phyloP scores from a whole-genome alignment of 2,329 filamentous ascomycete species.

The Aspergillus aculeatinus region DNA sequence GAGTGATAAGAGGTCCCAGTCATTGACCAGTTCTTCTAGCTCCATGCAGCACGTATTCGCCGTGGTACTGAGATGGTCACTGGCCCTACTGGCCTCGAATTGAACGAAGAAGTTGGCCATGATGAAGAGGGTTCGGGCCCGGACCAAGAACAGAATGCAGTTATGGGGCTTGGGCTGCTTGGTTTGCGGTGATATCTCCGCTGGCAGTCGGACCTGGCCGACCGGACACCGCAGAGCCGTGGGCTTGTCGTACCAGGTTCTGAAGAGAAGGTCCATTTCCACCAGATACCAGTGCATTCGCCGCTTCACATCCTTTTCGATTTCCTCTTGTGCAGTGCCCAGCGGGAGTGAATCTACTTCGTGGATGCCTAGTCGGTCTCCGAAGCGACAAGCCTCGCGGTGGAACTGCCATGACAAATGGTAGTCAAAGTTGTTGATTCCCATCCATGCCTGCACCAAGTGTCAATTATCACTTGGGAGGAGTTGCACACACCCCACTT shows the following conservation, averaged over 20 bases:
- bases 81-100: too few species aligned
- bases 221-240: not conserved
- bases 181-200: not conserved
- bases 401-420: constrained; percentile 10
- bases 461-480: not conserved
- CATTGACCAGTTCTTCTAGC: not conserved
- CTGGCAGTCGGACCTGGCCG: not conserved
- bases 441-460: not conserved
- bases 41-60: constrained; percentile 1
- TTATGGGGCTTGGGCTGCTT: not conserved
- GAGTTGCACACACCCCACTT: not conserved
- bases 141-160: not conserved
- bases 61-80: not conserved
- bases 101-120: not conserved
- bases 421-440: constrained; percentile 12
- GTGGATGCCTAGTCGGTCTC: constrained; percentile 1
- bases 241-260: constrained; percentile 10
- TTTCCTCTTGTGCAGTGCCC: not conserved
- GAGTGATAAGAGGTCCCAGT: constrained; percentile 6
- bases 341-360: not conserved
- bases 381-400: constrained; percentile 9
- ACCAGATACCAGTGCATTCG: constrained; percentile 4
- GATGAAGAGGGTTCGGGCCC: not conserved
- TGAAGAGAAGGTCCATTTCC: constrained; percentile 2
- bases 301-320: not conserved